Evolutionary conservation across 345 rosid species (phyloP), one percentile per base, ranked within the genome.

Genomic region (Erucastrum elatum): DNA sequence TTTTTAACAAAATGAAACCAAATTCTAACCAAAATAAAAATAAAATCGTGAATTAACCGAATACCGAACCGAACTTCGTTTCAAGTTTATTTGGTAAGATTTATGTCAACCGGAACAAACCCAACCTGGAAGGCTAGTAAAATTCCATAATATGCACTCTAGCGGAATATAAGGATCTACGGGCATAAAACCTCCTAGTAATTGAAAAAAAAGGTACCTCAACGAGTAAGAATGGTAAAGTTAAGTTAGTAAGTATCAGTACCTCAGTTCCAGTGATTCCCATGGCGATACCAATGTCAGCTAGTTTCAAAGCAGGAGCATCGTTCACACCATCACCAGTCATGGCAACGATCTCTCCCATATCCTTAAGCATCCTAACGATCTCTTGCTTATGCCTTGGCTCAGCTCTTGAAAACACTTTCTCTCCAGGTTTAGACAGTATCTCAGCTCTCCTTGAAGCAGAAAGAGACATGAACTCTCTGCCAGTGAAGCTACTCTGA

Each of bases 241-340:
- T 70, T 56, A 21, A 30, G 75, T 56, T 71, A 21, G 75, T 85
- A 71, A 5, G 6, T 26, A 4, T 17, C 0, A 13, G 13, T 83
- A 94, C 97, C 96, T 94, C 98, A 4, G 98, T 90, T 80, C 98
- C 97, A n/a, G 96, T 84, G 53, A 94, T 94, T 78, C 98, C 97
- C 98, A 94, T 94, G 71, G 98, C 93, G 61, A 94, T 83, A 65
- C 98, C 98, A 81, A 91, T 94, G 81, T 94, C 98, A 64, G 97
- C 97, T 0, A 89, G 90, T 84, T 94, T 94, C 66, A 94, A 89
- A 6, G 98, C 98, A 80, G 98, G 98, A 63, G 96, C 97, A 87
- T 91, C 98, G 77, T 94, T 94, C 46, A 94, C 98, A 27, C 98
- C 98, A 72, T 94, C 98, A 62, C 98, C 98, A 3, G 98, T 94